Base-by-base conservation (phyloP, 2,329 filamentous ascomycete genomes). In the Periconia sp. region DNA sequence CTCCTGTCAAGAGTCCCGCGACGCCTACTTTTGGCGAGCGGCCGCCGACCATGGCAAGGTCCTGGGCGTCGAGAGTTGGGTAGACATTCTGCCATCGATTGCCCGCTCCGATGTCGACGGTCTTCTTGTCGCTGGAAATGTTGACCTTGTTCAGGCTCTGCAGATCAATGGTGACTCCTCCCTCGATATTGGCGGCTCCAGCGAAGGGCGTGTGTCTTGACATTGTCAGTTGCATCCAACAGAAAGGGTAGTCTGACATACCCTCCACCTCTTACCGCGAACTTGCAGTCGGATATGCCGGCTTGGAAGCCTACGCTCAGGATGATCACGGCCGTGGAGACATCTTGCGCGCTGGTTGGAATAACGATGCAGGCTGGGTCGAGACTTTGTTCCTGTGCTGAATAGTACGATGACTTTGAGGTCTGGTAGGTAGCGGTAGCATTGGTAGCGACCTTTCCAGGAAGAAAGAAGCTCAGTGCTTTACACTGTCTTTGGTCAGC, bases 131-230 rank as follows among this genome's bases (percentile, higher is more conserved):
- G 3, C n/a, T 24, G 11, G 50, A 48, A 5, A 65, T 39, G 7
- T 36, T 49, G 4, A 64, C 55, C 12, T 54, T 32, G 25, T 59
- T 58, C 40, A 66, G 34, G 23, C 44, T 51, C 12, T 57, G 51
- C 28, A 63, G 30, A 38, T 67, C 61, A 19, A 67, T 54, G 2
- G 59, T 63, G 7, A 65, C 55, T 23, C 58, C 59, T 12, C 50
- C 50, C 2, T 59, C 50, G 16, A 63, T 63, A 18, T 65, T 65
- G 7, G 58, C 57, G 18, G 54, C 44, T 7, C 60, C 61, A 12
- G 51, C 54, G 12, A 48, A 40, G 8, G 56, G 56, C 4, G 57
- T 58, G 26, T 64, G 59, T 17, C 57, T 47, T 17, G 23, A 16
- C 9, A 31, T 31, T 31, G 23, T 18, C 6, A 10, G 18, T 12